These are phyloP conservation scores for Gracilaria gracilis DNA, from an alignment of 23 red algal genomes.

Conservation along the genomic window DNA sequence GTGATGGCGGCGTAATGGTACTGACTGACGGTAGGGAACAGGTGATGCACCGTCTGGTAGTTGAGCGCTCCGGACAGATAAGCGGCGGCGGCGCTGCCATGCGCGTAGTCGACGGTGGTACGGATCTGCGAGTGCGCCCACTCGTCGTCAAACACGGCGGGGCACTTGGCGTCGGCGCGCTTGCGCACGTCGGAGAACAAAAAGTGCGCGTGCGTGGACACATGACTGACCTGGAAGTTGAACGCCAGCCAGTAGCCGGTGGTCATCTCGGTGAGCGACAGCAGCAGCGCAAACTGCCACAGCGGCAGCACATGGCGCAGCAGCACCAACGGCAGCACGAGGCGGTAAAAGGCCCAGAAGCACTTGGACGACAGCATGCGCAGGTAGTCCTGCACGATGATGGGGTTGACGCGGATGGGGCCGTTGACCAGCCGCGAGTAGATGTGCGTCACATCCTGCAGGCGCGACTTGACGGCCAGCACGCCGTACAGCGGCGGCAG, in stretches of 20 bases:
- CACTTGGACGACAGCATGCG: constrained; percentile 69
- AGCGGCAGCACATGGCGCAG: not conserved
- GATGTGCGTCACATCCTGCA: constrained; percentile 72
- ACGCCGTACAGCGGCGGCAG: constrained; percentile 87
- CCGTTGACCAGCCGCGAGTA: constrained; percentile 76
- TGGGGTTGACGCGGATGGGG: constrained; percentile 88
- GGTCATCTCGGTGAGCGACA: constrained; percentile 62
- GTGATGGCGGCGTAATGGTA: constrained; percentile 77
- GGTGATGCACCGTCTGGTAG: constrained; percentile 89
- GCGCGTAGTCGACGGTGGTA: constrained; percentile 81
- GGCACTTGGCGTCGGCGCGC: constrained; percentile 58
- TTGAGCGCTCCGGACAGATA: constrained; percentile 83
- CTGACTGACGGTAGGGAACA: constrained; percentile 84
- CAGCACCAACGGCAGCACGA: constrained; percentile 68
- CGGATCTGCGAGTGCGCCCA: constrained; percentile 82
- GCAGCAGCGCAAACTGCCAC: constrained; percentile 27
- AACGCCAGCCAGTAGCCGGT: constrained; percentile 90
- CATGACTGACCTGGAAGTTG: constrained; percentile 91
- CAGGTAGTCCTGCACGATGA: constrained; percentile 76
- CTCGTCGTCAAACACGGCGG: constrained; percentile 69
- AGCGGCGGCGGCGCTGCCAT: constrained; percentile 52
- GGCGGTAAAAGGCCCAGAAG: constrained; percentile 73
- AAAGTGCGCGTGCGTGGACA: constrained; percentile 62
- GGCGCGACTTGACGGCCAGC: constrained; percentile 70
- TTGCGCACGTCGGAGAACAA: constrained; percentile 53